These are phyloP conservation scores for Trichoderma reesei DNA, from an alignment of 495 filamentous ascomycete species.

Conservation along the genomic window DNA sequence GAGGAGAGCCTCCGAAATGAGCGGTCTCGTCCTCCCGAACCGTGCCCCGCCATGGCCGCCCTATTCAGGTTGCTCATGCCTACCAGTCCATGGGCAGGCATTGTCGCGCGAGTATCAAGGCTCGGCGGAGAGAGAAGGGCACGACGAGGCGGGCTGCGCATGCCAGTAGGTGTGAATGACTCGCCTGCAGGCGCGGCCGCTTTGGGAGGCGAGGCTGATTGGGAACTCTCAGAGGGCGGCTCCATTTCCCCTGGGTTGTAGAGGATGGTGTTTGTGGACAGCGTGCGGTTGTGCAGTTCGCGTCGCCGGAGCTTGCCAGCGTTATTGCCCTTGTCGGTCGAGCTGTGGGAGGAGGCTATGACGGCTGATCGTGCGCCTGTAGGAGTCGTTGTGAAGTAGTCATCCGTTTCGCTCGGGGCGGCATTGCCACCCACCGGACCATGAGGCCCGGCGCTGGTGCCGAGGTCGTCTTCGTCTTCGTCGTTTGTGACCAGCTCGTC, in stretches of 20 bases:
- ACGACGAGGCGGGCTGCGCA: slow-evolving; percentile 1
- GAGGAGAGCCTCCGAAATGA: slow-evolving; percentile 38
- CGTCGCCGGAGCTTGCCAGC: slow-evolving; percentile 22
- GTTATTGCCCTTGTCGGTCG: not conserved
- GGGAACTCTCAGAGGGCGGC: slow-evolving; percentile 33
- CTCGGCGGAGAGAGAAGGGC: not conserved
- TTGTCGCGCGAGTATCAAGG: slow-evolving; percentile 38
- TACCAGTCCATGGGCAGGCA: slow-evolving; percentile 40
- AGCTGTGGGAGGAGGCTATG: slow-evolving; percentile 13
- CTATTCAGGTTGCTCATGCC: slow-evolving; percentile 34
- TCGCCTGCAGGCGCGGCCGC: not conserved
- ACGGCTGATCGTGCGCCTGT: slow-evolving; percentile 23
- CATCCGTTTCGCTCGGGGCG: slow-evolving; percentile 25
- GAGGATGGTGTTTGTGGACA: slow-evolving; percentile 70
- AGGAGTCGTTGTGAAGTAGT: slow-evolving; percentile 40
- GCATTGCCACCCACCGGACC: slow-evolving; percentile 11
- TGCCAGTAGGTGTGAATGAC: slow-evolving; percentile 20
- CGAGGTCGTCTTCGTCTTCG: slow-evolving; percentile 47
- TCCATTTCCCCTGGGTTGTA: slow-evolving; percentile 52
- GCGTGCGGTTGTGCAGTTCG: slow-evolving; percentile 48
- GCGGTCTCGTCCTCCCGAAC: slow-evolving; percentile 5
- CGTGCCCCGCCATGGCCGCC: slow-evolving; percentile 15
- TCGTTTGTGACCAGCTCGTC: slow-evolving; percentile 82
- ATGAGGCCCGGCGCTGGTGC: slow-evolving; percentile 12
- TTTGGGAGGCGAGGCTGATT: slow-evolving; percentile 8